A percentile compares a stretch with the other conserved stretches of the same genome.
Evolutionary conservation across 192 early-diverging fungal genomes (phyloP).

Genomic region (Coemansia sp.): DNA sequence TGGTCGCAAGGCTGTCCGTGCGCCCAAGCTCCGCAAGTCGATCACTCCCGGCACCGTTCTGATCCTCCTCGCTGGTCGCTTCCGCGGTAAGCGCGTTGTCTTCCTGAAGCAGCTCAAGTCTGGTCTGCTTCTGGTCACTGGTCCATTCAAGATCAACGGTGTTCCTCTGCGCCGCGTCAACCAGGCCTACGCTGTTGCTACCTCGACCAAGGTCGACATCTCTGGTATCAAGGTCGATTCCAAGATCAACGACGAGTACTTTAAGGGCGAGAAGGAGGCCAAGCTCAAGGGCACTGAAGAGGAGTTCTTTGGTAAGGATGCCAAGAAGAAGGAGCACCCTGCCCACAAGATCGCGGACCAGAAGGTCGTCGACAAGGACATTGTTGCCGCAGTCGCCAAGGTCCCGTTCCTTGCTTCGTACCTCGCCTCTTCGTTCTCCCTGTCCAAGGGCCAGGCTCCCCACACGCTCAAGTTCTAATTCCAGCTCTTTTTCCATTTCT

Average conservation of each 20-base stretch:
- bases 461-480: slow-evolving; percentile 96
- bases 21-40: slow-evolving; percentile 76
- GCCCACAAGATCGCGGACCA: slow-evolving; percentile 84
- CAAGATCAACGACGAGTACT: slow-evolving; percentile 94
- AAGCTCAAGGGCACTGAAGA: slow-evolving; percentile 81
- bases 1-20: slow-evolving; percentile 73
- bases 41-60: slow-evolving; percentile 98
- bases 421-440: slow-evolving; percentile 84
- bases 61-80: slow-evolving; percentile 93
- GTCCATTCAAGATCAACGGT: slow-evolving; percentile 98
- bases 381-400: slow-evolving; percentile 81
- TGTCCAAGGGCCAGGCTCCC: slow-evolving; percentile 95
- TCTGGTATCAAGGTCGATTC: slow-evolving; percentile 63
- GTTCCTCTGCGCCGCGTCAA: slow-evolving; percentile 97
- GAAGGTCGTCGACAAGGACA: slow-evolving; percentile 82
- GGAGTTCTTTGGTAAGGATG: slow-evolving; percentile 82
- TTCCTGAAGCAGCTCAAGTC: slow-evolving; percentile 94
- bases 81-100: slow-evolving; percentile 98
- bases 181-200: slow-evolving; percentile 99
- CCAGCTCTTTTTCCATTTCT: slow-evolving; percentile 13
- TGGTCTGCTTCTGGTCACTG: slow-evolving; percentile 95
- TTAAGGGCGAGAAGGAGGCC: slow-evolving; percentile 74
- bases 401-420: slow-evolving; percentile 85
- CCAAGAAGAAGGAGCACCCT: slow-evolving; percentile 76
- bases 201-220: slow-evolving; percentile 97